These are phyloP conservation scores for Alopecurus myosuroides DNA, from an alignment of 176 grass and related monocot genomes.

Conservation along the genomic window DNA sequence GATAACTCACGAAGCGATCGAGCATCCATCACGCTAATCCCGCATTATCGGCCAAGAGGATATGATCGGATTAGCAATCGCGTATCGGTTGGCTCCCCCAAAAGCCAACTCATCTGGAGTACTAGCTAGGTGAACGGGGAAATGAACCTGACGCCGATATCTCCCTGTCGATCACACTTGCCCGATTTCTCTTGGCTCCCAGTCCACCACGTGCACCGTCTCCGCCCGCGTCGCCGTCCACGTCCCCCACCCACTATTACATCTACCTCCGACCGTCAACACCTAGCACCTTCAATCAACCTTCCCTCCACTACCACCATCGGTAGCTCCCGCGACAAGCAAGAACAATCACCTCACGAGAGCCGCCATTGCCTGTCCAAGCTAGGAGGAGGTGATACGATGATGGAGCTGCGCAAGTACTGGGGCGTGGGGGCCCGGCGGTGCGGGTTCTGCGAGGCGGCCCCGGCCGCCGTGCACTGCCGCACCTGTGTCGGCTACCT, in stretches of 20 bases:
- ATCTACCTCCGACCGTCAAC: conserved; percentile 17
- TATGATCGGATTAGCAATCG: not conserved
- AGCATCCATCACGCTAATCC: not conserved
- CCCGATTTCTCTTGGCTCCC: conserved; percentile 24
- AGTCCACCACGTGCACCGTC: conserved; percentile 16
- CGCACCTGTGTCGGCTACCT: conserved; percentile 39
- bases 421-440: conserved; percentile 30
- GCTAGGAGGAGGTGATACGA: not conserved
- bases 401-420: conserved; percentile 44
- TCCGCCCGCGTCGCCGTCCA: conserved; percentile 25
- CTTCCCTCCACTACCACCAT: not conserved
- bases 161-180: conserved; percentile 6
- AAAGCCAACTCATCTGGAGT: not conserved
- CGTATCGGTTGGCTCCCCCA: not conserved
- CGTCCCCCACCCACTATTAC: conserved; percentile 35
- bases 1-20: too few relatives aligned
- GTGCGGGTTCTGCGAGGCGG: conserved; percentile 46
- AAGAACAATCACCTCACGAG: not conserved
- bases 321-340: not conserved
- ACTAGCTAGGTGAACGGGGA: not conserved
- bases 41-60: not conserved
- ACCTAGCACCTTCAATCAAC: not conserved
- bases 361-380: not conserved
- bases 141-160: not conserved
- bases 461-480: conserved; percentile 50